Percentiles rank a stretch among this genome's conserved stretches.
Conservation (phyloP, 495 filamentous ascomycete genomes). For the Xylaria grammica region DNA sequence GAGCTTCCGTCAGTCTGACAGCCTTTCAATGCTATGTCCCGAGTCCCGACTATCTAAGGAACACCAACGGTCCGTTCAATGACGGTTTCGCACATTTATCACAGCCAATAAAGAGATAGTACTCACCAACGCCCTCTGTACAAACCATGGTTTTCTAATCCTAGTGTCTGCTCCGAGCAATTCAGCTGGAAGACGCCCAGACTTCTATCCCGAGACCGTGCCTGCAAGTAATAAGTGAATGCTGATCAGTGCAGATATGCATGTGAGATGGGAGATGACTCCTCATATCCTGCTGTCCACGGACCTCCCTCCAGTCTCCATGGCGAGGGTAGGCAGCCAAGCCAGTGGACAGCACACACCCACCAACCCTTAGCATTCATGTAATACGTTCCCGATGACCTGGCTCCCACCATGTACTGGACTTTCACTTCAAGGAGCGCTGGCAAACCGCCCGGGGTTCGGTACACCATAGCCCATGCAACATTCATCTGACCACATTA, state of each 20-base stretch:
- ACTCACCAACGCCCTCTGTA: background rate
- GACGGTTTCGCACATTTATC: no score
- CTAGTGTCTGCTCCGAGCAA: background rate
- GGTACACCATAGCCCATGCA: conserved; percentile 14
- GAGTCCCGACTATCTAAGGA: background rate
- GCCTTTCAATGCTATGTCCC: background rate
- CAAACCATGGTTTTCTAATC: background rate
- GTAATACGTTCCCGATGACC: conserved; percentile 17
- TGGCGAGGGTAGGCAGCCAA: conserved; percentile 11
- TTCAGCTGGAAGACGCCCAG: conserved; percentile 11
- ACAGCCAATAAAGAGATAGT: no score
- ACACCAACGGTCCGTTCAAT: no score
- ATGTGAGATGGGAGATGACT: conserved; percentile 21
- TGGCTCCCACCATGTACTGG: conserved; percentile 23
- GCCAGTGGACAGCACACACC: background rate
- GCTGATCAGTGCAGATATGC: conserved; percentile 28
- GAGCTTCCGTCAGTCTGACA: background rate
- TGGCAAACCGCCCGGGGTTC: conserved; percentile 9
- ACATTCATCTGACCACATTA: conserved; percentile 19
- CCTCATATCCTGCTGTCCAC: conserved; percentile 3
- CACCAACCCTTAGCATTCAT: background rate
- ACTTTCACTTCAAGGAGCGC: conserved; percentile 18
- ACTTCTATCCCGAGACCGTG: conserved; percentile 12
- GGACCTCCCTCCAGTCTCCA: conserved; percentile 6
- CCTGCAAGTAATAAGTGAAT: conserved; percentile 21